Evolutionary conservation across 1,284 basidiomycete genomes (phyloP).

Genomic region (Pisolithus thermaeus): DNA sequence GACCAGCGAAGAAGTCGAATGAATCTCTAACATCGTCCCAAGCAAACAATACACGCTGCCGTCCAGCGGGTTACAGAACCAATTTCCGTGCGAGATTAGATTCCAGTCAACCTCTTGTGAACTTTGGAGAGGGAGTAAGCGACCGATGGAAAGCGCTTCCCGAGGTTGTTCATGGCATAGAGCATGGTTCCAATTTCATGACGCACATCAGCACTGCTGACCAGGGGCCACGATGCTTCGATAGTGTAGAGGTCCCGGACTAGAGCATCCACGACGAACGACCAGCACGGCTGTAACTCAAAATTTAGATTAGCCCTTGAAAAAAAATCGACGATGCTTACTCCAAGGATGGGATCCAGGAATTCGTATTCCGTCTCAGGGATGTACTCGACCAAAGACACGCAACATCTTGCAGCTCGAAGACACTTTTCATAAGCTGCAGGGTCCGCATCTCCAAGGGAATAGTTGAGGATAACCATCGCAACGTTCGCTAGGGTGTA

Average conservation of each 20-base stretch:
- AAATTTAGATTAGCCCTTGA: slow-evolving; percentile 7
- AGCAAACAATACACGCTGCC: slow-evolving; percentile 11
- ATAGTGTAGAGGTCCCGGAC: slow-evolving; percentile 55
- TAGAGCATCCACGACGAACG: slow-evolving; percentile 56
- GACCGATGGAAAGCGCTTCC: slow-evolving; percentile 52
- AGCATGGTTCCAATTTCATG: slow-evolving; percentile 56
- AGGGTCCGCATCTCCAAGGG: slow-evolving; percentile 54
- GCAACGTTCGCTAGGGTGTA: slow-evolving; percentile 65
- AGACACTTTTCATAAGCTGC: slow-evolving; percentile 60
- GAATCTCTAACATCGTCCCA: slow-evolving; percentile 3
- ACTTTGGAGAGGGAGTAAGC: slow-evolving; percentile 43
- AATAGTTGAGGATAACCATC: slow-evolving; percentile 60
- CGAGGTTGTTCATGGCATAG: slow-evolving; percentile 58
- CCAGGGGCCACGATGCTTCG: slow-evolving; percentile 54
- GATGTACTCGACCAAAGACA: slow-evolving; percentile 54
- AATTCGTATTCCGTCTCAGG: slow-evolving; percentile 59
- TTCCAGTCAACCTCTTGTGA: slow-evolving; percentile 37
- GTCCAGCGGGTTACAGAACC: slow-evolving; percentile 1
- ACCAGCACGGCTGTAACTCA: slow-evolving; percentile 58
- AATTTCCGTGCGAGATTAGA: slow-evolving; percentile 21
- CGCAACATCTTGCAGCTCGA: slow-evolving; percentile 51
- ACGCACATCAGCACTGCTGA: slow-evolving; percentile 50
- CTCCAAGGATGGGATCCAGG: slow-evolving; percentile 69
- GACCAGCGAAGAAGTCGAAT: slow-evolving; percentile 6
- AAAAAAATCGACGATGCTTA: slow-evolving; percentile 33